Conservation (phyloP, 176 grass and related monocot species). For the Saccharum officinarum region DNA sequence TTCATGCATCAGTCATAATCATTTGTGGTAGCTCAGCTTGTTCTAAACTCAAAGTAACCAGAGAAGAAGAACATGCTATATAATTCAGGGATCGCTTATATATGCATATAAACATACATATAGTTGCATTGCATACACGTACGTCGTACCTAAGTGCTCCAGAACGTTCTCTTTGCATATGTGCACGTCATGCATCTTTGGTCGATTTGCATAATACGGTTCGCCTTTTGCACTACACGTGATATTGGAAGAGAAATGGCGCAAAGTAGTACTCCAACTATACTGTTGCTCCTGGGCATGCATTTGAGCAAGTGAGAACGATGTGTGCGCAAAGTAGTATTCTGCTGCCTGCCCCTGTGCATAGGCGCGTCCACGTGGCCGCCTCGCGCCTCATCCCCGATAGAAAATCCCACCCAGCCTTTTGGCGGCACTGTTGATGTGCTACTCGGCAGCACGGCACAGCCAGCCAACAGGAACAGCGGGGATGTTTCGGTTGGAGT, state of each 20-base stretch:
- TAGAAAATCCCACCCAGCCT: background rate
- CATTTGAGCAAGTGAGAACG: background rate
- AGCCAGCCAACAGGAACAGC: background rate
- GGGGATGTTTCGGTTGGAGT: background rate
- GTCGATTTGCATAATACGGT: background rate
- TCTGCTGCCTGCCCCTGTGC: constrained; percentile 16
- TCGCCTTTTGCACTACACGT: background rate
- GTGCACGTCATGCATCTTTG: background rate
- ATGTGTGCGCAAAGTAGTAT: background rate
- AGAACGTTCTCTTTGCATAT: background rate
- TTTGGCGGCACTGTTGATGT: constrained; percentile 16
- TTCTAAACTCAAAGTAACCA: background rate
- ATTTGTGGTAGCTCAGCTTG: background rate
- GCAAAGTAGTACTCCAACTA: background rate
- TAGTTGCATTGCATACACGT: background rate
- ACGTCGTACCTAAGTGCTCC: constrained; percentile 36
- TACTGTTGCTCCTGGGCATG: background rate
- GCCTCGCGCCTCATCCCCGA: background rate
- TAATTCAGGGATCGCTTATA: background rate
- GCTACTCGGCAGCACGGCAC: background rate
- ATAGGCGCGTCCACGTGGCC: constrained; percentile 47
- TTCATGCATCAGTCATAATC: background rate
- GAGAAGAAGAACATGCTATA: background rate
- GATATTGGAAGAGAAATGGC: background rate
- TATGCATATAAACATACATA: background rate